Percentiles rank a stretch among this genome's conserved stretches.
phyloP scores from a whole-genome alignment of 2,329 filamentous ascomycete species.

The Aspergillus spinulosporus region DNA sequence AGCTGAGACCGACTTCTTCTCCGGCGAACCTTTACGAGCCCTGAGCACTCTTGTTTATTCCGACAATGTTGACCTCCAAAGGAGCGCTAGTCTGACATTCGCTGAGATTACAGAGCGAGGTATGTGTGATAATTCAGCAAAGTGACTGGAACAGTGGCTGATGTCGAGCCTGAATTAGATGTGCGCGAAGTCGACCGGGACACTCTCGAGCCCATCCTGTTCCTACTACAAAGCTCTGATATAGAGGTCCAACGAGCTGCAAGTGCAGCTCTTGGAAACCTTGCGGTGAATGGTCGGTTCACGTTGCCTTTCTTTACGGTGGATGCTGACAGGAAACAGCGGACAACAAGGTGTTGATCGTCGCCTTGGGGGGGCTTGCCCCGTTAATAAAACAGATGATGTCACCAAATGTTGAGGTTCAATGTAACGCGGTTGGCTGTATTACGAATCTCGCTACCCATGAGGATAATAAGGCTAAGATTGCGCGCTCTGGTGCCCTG shows the following conservation, averaged over 20 bases:
- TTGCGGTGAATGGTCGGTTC: slow-evolving; percentile 84
- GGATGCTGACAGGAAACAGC: slow-evolving; percentile 61
- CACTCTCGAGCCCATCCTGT: slow-evolving; percentile 93
- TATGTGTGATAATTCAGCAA: slow-evolving; percentile 42
- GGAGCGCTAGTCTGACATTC: slow-evolving; percentile 96
- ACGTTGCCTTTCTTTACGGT: slow-evolving; percentile 15
- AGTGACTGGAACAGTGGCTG: slow-evolving; percentile 1
- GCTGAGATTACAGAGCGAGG: slow-evolving; percentile 98
- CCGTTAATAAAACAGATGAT: slow-evolving; percentile 98
- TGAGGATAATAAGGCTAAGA: slow-evolving; percentile 99
- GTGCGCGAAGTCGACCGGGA: slow-evolving; percentile 93
- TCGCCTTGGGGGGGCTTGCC: slow-evolving; percentile 82
- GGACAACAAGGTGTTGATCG: slow-evolving; percentile 97
- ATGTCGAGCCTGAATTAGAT: slow-evolving; percentile 61
- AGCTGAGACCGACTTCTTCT: slow-evolving; percentile 97
- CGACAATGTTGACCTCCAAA: slow-evolving; percentile 95
- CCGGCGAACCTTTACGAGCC: slow-evolving; percentile 88
- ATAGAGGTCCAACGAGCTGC: slow-evolving; percentile 97
- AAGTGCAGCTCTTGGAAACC: slow-evolving; percentile 90
- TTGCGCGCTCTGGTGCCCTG: slow-evolving; percentile 89
- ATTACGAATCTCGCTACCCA: slow-evolving; percentile 98
- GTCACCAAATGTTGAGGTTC: slow-evolving; percentile 94
- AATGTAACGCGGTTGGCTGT: slow-evolving; percentile 98
- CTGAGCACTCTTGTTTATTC: slow-evolving; percentile 96
- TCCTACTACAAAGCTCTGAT: slow-evolving; percentile 89